Conservation (phyloP, 2,329 filamentous ascomycete genomes). For the Pestalotiopsis sp. region DNA sequence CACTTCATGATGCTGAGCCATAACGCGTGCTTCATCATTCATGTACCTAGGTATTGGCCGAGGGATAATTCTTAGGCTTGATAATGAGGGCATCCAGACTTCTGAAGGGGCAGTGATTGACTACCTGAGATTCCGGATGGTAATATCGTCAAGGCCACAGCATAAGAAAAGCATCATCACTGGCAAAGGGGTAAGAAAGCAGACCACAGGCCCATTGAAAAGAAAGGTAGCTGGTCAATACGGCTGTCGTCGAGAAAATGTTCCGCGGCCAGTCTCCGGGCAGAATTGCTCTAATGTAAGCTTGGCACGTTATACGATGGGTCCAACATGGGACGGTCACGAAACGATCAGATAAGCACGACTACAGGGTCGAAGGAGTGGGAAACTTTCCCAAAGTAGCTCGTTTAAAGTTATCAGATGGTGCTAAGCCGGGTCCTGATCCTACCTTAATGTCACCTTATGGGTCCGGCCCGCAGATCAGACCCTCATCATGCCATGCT, state of each 20-base stretch:
- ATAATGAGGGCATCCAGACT: no score
- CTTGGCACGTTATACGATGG: neutral
- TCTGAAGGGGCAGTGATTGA: no score
- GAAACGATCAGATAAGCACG: neutral
- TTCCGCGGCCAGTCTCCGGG: neutral
- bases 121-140: no score
- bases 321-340: neutral
- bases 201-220: neutral
- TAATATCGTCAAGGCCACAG: no score
- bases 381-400: neutral
- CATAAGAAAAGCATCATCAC: neutral
- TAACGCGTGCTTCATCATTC: no score
- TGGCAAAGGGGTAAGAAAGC: neutral
- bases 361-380: neutral
- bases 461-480: neutral
- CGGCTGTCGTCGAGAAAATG: neutral
- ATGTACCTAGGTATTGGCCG: no score
- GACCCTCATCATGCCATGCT: neutral
- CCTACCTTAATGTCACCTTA: neutral
- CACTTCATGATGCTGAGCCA: neutral
- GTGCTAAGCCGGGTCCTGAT: constrained; percentile 1
- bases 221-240: neutral
- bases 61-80: no score
- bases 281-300: neutral
- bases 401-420: constrained; percentile 9